phyloP scores from a whole-genome alignment of 495 filamentous ascomycete species.

The Apodospora peruviana region DNA sequence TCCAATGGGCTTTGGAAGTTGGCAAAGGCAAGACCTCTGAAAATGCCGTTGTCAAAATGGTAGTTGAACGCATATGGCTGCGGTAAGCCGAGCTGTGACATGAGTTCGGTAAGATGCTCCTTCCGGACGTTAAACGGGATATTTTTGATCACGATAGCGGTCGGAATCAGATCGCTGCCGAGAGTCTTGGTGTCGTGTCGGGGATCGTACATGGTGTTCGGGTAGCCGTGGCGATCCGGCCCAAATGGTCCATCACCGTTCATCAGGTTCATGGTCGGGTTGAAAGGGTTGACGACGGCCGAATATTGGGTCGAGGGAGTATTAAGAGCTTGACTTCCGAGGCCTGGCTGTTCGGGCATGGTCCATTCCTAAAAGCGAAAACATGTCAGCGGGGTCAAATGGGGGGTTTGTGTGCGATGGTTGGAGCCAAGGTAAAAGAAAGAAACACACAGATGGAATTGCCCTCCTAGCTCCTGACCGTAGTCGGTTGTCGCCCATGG shows the following conservation, averaged over 20 bases:
- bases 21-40: conserved; percentile 92
- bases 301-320: conserved; percentile 29
- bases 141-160: conserved; percentile 98
- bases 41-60: conserved; percentile 97
- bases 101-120: conserved; percentile 84
- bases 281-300: conserved; percentile 15
- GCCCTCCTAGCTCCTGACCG: conserved; percentile 39
- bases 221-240: conserved; percentile 22
- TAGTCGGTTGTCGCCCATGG: conserved; percentile 42
- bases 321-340: conserved; percentile 36
- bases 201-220: conserved; percentile 25
- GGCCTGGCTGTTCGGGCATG: conserved; percentile 33
- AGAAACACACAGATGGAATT: conserved; percentile 41
- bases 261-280: conserved; percentile 22
- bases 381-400: conserved; percentile 5
- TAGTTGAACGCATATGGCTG: conserved; percentile 99
- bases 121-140: conserved; percentile 98
- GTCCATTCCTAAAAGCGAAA: conserved; percentile 41
- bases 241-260: conserved; percentile 24
- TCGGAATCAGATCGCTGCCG: conserved; percentile 78
- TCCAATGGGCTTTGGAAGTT: conserved; percentile 97
- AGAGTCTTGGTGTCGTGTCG: conserved; percentile 29
- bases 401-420: neutral
- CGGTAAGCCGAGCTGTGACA: conserved; percentile 86
- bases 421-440: neutral